phyloP scores from a whole-genome alignment of 306 rosid genomes.

The Vigna reflexopilosa region DNA sequence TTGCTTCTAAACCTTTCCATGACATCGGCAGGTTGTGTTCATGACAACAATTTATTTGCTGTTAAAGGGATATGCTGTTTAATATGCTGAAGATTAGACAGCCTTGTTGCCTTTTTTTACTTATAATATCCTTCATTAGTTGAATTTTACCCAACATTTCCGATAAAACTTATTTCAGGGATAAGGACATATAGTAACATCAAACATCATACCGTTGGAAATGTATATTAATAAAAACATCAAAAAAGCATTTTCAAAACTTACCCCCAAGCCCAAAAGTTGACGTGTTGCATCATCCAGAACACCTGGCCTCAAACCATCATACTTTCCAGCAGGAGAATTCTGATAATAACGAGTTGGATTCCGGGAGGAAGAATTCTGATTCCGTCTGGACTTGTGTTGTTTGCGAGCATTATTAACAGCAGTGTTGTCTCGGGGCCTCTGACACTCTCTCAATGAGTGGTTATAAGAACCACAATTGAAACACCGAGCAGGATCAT shows the following conservation, averaged over 20 bases:
- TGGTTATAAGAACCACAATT: conserved; percentile 96
- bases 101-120: neutral
- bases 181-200: no score
- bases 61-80: conserved; percentile 12
- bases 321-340: conserved; percentile 87
- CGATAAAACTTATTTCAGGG: no score
- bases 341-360: conserved; percentile 85
- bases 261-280: conserved; percentile 88
- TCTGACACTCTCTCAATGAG: conserved; percentile 73
- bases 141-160: neutral
- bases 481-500: conserved; percentile 83
- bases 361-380: conserved; percentile 70
- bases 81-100: conserved; percentile 16
- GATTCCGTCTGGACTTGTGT: conserved; percentile 70
- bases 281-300: conserved; percentile 79
- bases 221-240: conserved; percentile 18
- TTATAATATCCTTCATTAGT: no score
- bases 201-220: neutral
- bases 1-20: neutral
- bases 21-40: conserved; percentile 23
- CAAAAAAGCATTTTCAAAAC: conserved; percentile 39
- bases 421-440: conserved; percentile 78
- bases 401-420: conserved; percentile 90
- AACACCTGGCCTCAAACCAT: conserved; percentile 89
- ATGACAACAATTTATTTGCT: neutral